Evolutionary conservation across 2,329 filamentous ascomycete species (phyloP), one percentile per base, ranked within the genome.

Genomic region (Cadophora luteo-olivacea): DNA sequence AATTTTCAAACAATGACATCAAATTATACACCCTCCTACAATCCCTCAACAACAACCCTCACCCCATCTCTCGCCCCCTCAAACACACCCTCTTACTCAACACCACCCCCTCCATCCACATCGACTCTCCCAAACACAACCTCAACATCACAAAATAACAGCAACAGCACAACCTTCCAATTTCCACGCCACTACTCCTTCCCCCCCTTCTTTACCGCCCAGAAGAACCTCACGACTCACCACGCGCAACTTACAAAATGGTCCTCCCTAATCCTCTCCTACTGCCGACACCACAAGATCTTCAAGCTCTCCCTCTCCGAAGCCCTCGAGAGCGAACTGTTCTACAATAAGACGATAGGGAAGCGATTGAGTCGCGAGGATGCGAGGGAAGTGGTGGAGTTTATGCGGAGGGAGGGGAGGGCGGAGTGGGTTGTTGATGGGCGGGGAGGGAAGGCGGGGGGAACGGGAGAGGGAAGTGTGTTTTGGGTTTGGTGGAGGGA

Each of bases 401-500:
- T 84, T 69, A 86, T 92, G 85, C 81, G 82, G 70, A 82, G 81
- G 71, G 85, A 90, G 63, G 87, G 87, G 0, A 79, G 87, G 32
- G 88, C 85, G 3, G 92, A 97, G 81, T 93, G 89, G 83, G 82
- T 92, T 7, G 76, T 75, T 48, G 80, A 74, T 9, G 74, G 75
- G 8, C 68, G 70, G 68, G 61, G 81, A 3, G 92, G 97, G 81
- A 93, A 38, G 12, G 36, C 36, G 36, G 7, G 89, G 83, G 82
- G 92, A 4, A 65, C 72, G 76, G 70, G 71, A 75, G 3, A 72
- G 79, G 84, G 84, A 51, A 85, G 88, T 52, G 82, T 88, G 14
- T 89, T 86, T 22, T 95, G 90, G 85, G 82, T 97, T 2, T 97
- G 90, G 82, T 98, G 95, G 95, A 87, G 88, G 71, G 91, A 88